Percentiles rank a stretch among this genome's conserved stretches.
These are phyloP conservation scores for Halocafeteria seosinensis DNA, from an alignment of 108 stramenopile genomes.

Conservation along the genomic window DNA sequence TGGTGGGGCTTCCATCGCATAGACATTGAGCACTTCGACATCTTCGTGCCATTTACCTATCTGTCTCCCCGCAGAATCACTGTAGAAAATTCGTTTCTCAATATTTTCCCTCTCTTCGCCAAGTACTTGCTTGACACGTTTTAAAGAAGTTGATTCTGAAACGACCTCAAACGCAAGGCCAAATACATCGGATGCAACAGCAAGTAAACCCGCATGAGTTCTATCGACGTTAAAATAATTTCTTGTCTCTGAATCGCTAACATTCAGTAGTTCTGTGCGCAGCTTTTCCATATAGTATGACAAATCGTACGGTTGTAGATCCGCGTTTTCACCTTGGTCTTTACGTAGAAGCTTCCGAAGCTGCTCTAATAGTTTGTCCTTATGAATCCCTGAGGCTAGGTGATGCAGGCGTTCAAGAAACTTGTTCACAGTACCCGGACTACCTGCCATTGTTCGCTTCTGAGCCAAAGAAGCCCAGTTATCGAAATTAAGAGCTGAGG, in stretches of 20 bases:
- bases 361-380: neutral
- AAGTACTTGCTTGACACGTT: neutral
- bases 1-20: neutral
- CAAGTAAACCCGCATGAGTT: neutral
- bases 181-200: neutral
- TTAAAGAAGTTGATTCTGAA: too few relatives aligned
- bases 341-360: neutral
- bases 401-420: neutral
- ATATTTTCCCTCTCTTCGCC: neutral
- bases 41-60: neutral
- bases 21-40: neutral
- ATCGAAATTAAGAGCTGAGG: neutral
- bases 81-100: neutral
- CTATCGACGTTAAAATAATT: neutral
- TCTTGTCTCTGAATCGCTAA: neutral
- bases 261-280: neutral
- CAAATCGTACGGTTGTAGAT: neutral
- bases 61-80: neutral
- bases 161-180: neutral
- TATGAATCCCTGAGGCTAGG: neutral
- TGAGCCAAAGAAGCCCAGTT: neutral
- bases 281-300: neutral
- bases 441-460: neutral
- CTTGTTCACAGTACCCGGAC: neutral
- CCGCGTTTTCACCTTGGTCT: neutral